These are phyloP conservation scores for Sporobolomyces phaffii DNA, from an alignment of 768 basidiomycete genomes.

Conservation along the genomic window DNA sequence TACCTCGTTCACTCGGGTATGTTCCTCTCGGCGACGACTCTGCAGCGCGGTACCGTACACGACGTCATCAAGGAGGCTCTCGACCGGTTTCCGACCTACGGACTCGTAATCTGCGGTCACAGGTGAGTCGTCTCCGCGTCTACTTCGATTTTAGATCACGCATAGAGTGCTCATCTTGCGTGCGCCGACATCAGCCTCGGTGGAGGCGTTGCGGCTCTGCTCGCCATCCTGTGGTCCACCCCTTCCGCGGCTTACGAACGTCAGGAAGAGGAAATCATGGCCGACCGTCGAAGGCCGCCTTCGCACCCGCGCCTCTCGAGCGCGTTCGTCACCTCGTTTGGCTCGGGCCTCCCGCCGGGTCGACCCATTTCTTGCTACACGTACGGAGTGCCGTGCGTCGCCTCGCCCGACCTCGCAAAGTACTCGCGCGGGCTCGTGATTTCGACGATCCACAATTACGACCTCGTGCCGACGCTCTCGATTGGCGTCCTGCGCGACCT, in stretches of 20 bases:
- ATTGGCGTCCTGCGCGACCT: constrained; percentile 46
- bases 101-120: constrained; percentile 48
- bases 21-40: constrained; percentile 36
- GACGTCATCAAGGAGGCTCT: constrained; percentile 45
- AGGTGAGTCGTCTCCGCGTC: constrained; percentile 24
- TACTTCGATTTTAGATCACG: background rate
- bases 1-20: constrained; percentile 46
- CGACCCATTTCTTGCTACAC: constrained; percentile 47
- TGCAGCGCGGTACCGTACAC: constrained; percentile 45
- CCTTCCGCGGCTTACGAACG: constrained; percentile 31
- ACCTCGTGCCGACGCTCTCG: constrained; percentile 45
- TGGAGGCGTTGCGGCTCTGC: constrained; percentile 47
- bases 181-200: constrained; percentile 40
- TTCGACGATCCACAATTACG: constrained; percentile 45
- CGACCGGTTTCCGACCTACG: constrained; percentile 44
- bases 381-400: constrained; percentile 47
- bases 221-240: constrained; percentile 44
- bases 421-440: constrained; percentile 47
- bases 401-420: constrained; percentile 45
- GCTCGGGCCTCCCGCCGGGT: constrained; percentile 46
- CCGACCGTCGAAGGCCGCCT: background rate
- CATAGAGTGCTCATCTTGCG: too few relatives aligned
- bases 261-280: background rate
- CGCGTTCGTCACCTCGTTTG: constrained; percentile 46
- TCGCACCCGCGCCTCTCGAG: constrained; percentile 41